Base-by-base conservation (phyloP, 345 rosid species). In the Boechera divaricarpa region DNA sequence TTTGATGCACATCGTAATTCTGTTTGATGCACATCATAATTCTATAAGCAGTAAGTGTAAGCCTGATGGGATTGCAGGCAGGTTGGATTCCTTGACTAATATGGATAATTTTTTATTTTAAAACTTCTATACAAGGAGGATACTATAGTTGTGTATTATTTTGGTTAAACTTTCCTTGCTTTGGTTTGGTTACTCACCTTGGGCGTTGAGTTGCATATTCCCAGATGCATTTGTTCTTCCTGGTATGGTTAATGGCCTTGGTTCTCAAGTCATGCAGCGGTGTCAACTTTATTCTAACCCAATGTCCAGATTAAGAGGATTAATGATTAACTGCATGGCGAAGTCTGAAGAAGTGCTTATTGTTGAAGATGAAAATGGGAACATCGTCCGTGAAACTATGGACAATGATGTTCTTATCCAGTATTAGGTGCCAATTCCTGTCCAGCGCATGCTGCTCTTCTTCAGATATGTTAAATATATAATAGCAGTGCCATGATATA, bases 341-440 rank as follows among this genome's bases (percentile, higher is more conserved):
- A 93, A 96, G 83, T 98, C 99, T 66, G 99, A 96, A 73, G 99
- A 96, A 81, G 98, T 96, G 74, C 78, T 96, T 44, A 91, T 96
- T 66, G 98, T 96, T 84, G 99, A 96, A 88, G 99, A 96, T 88
- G 99, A 96, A 85, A 96, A 96, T 83, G 99, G 99, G 33, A 96
- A 96, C 82, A 93, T 93, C 44, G 99, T 93, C 58, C 95, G 97
- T 68, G 98, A 91, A 88, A 96, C 99, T 57, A 78, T 96, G 99
- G 99, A 96, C 85, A 93, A 96, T 67, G 99, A 96, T 87, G 97
- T 96, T 74, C 99, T 93, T 77, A 97, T 96, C 72, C 99, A 96
- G 63, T 96, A 93, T 54, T 93, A 96, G 97, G 99, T 95, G 31
- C 67, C 47, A 11, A 51, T 69, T 61, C n/a, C 26, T 63, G 15